phyloP scores from a whole-genome alignment of 768 basidiomycete genomes.

The Panaeolus cyanescens region DNA sequence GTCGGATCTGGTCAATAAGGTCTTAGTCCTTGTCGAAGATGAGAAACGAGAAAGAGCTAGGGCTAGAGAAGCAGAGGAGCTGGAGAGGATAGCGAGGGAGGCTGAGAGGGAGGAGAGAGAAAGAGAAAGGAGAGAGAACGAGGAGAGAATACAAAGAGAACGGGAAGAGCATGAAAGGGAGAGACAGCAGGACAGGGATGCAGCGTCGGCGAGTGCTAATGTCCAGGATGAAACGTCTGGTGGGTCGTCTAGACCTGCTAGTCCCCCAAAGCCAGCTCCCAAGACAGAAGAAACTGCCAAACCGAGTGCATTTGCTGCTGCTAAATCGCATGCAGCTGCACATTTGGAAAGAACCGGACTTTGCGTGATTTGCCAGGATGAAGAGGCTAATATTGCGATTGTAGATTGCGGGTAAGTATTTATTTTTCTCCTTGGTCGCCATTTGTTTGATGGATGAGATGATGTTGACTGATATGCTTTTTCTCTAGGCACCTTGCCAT shows the following conservation, averaged over 20 bases:
- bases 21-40: slow-evolving; percentile 61
- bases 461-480: slow-evolving; percentile 6
- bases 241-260: slow-evolving; percentile 13
- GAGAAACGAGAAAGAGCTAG: slow-evolving; percentile 58
- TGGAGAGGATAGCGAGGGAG: slow-evolving; percentile 40
- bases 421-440: background rate
- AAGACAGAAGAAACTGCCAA: slow-evolving; percentile 37
- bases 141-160: slow-evolving; percentile 12
- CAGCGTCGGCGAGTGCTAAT: background rate
- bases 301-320: background rate
- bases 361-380: slow-evolving; percentile 93
- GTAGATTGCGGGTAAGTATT: slow-evolving; percentile 88
- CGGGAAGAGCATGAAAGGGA: slow-evolving; percentile 18
- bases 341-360: slow-evolving; percentile 67
- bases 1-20: slow-evolving; percentile 76
- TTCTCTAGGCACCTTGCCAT: slow-evolving; percentile 73
- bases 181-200: background rate
- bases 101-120: slow-evolving; percentile 33
- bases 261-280: slow-evolving; percentile 29
- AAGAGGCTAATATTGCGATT: slow-evolving; percentile 91
- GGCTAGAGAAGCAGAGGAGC: slow-evolving; percentile 45
- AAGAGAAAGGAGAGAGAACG: slow-evolving; percentile 17
- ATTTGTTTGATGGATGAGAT: slow-evolving; percentile 8
- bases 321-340: slow-evolving; percentile 22
- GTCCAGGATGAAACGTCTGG: background rate